Base-by-base conservation (phyloP, 2,329 filamentous ascomycete species). In the Diaporthe amygdali region DNA sequence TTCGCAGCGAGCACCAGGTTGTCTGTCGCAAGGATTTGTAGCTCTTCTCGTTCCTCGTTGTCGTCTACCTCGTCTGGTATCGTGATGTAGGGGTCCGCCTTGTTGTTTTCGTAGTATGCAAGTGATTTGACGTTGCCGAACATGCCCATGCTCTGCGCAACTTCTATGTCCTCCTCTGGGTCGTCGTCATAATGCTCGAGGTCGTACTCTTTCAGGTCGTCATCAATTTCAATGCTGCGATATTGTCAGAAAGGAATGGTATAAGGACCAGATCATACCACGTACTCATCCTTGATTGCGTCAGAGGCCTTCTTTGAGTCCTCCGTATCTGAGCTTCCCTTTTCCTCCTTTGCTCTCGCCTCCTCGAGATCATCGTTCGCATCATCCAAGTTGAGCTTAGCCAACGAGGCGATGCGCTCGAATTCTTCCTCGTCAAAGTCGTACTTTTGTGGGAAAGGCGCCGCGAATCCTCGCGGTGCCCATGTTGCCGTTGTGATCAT, bases 21-120 rank as follows among this genome's bases (percentile, higher is more conserved):
- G 83, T 99, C 96, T 20, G 94, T 96, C 3, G 94, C 91, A 75
- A 98, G 83, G 74, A 99, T 93, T 82, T 99, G 95, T 69, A 99
- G 88, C 77, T 99, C 96, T 83, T 98, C 94, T 71, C 95, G 89
- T 69, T 97, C 94, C 39, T 97, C 93, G 22, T 95, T 93, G n/a
- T 92, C 90, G 46, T 92, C 89, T 54, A 89, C 90, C 47, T 89
- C 84, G 20, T 84, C 87, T 68, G 87, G 86, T 78, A 99, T 88
- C 54, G 96, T 97, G 79, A 99, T 96, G 83, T 99, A 99, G 1
- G 96, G 96, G 79, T 99, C 96, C 68, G 97, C 94, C 78, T 96
- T 93, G 83, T 97, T 96, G 73, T 94, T 94, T 76, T 95, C 91
- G 85, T 99, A 95, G 83, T 98, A 99, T 17, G 95, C 93, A 32